Conservation (phyloP, 768 basidiomycete genomes). For the Auriscalpium orientale region DNA sequence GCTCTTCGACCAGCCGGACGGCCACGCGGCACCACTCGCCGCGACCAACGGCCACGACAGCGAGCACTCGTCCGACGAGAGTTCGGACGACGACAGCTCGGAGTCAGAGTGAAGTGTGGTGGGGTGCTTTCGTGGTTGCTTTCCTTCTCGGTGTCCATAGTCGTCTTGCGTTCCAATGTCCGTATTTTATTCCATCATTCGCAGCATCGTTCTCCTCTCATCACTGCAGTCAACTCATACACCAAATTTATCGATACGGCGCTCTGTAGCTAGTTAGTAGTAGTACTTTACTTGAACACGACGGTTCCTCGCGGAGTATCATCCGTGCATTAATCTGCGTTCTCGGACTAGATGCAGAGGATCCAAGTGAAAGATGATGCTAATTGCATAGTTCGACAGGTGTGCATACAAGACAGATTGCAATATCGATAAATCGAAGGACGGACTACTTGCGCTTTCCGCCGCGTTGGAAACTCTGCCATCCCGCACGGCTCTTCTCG, state of each 20-base stretch:
- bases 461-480: slow-evolving; percentile 17
- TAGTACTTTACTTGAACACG: slow-evolving; percentile 17
- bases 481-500: slow-evolving; percentile 16
- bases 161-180: slow-evolving; percentile 8
- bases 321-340: neutral
- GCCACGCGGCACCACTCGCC: slow-evolving; percentile 28
- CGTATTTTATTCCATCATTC: slow-evolving; percentile 15
- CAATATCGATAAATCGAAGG: neutral
- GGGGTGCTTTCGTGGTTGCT: neutral
- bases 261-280: slow-evolving; percentile 22
- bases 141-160: neutral
- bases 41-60: slow-evolving; percentile 45
- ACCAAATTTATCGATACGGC: slow-evolving; percentile 24
- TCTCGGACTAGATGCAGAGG: neutral
- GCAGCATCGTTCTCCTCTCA: slow-evolving; percentile 17
- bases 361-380: neutral
- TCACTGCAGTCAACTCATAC: slow-evolving; percentile 18
- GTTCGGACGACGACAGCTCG: slow-evolving; percentile 72
- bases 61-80: slow-evolving; percentile 75
- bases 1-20: slow-evolving; percentile 57
- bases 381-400: neutral
- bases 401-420: neutral
- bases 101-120: slow-evolving; percentile 66
- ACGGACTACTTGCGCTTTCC: slow-evolving; percentile 12
- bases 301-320: slow-evolving; percentile 2